Evolutionary conservation across 1,139 yeast genomes (phyloP), one percentile per base, ranked within the genome.

Genomic region (Taphrina confusa): DNA sequence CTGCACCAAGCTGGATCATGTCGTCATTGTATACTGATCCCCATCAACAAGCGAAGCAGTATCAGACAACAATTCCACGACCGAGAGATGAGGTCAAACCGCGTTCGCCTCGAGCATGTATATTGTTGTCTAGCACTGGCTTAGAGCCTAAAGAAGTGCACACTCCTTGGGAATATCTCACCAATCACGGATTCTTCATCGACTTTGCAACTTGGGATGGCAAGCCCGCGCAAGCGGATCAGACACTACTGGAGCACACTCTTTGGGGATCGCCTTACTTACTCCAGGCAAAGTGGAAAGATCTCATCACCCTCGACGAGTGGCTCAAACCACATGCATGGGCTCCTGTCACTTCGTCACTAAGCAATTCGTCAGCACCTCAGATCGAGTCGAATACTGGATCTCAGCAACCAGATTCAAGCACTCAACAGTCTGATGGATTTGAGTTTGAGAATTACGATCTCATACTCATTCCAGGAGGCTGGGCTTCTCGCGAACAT

Each of bases 171-270:
- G 28, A 42, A 30, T 54, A 44, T 34, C 58, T 54, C 45, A 54
- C 58, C 8, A 45, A 37, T 25, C 58, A 54, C 36, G 58, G 58
- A 28, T 54, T 54, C 27, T 54, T 54, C 44, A 37, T 54, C n/a
- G 58, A 54, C 22, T 54, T 54, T 34, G 58, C 58, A 12, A 54
- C 58, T 11, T 54, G 58, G 58, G 58, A 54, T 44, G 58, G 58
- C 2, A 31, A 44, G 25, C 47, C 44, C 16, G 58, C 58, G 18
- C 18, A 8, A 4, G 58, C 58, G 2, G 58, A 54, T n/a, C 25
- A 37, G 20, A 46, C 51, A 16, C 28, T 54, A 3, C 36, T 54
- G 18, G 45, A 23, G 9, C 51, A 54, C 34, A 27, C 45, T 20
- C 20, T 54, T 8, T 54, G 42, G 44, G 58, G 58, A 2, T 34